phyloP scores from a whole-genome alignment of 2,329 filamentous ascomycete genomes.

The Onygenales sp. region DNA sequence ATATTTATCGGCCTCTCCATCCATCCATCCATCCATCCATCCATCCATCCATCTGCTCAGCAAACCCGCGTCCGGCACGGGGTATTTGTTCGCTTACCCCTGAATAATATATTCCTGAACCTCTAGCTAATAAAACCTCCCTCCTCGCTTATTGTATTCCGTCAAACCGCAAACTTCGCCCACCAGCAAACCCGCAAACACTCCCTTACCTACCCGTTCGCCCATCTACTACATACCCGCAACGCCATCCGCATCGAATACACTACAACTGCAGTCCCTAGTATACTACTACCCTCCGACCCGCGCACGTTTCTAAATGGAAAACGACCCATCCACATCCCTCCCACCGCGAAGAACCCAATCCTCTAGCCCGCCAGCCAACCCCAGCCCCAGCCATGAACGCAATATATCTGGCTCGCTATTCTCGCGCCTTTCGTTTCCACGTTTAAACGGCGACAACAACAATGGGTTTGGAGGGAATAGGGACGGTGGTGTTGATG shows the following conservation, averaged over 20 bases:
- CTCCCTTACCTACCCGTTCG: too few relatives aligned
- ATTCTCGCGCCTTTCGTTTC: conserved; percentile 11
- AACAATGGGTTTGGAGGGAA: conserved; percentile 16
- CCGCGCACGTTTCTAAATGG: too few relatives aligned
- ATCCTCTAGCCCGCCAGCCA: too few relatives aligned
- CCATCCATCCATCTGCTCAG: neutral
- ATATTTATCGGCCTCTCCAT: too few relatives aligned
- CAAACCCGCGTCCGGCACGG: neutral
- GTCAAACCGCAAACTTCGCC: too few relatives aligned
- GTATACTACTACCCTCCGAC: neutral
- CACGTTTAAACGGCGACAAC: conserved; percentile 5
- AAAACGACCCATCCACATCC: too few relatives aligned
- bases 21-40: too few relatives aligned
- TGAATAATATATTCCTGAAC: neutral
- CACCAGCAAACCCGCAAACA: too few relatives aligned
- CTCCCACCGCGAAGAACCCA: too few relatives aligned
- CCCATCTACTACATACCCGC: neutral
- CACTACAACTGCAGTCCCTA: neutral
- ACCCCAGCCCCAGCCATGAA: neutral
- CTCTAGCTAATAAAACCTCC: neutral
- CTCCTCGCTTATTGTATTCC: too few relatives aligned
- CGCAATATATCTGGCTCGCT: conserved; percentile 20
- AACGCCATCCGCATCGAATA: neutral
- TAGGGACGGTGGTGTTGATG: conserved; percentile 10
- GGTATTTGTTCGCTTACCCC: neutral